phyloP scores from a whole-genome alignment of 192 early-diverging fungal species.

The Coemansia sp. region DNA sequence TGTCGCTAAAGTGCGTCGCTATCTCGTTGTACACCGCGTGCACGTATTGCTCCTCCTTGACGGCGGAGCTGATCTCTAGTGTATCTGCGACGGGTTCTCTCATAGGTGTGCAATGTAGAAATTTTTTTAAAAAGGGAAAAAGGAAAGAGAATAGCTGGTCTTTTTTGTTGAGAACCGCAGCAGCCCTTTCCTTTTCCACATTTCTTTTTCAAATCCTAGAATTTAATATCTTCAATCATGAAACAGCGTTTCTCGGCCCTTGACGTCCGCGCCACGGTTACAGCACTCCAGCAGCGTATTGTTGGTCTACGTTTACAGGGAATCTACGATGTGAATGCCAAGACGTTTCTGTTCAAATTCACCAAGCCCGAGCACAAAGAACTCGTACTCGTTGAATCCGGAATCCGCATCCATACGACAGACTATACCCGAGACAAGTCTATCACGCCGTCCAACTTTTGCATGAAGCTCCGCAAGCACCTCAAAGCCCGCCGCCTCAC shows the following conservation, averaged over 20 bases:
- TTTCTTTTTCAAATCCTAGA: not conserved
- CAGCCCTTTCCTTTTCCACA: not conserved
- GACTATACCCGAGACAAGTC: slow-evolving; percentile 87
- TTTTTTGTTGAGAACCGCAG: not conserved
- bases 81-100: slow-evolving; percentile 39
- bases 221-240: slow-evolving; percentile 51
- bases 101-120: slow-evolving; percentile 5
- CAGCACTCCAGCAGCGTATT: slow-evolving; percentile 64
- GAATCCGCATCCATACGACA: slow-evolving; percentile 91
- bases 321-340: slow-evolving; percentile 90
- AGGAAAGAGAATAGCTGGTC: not conserved
- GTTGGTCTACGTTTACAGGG: slow-evolving; percentile 90
- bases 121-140: not conserved
- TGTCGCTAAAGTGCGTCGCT: slow-evolving; percentile 90
- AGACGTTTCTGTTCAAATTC: slow-evolving; percentile 93
- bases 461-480: slow-evolving; percentile 92
- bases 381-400: slow-evolving; percentile 88
- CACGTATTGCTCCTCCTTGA: slow-evolving; percentile 78
- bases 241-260: slow-evolving; percentile 89
- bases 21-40: slow-evolving; percentile 92
- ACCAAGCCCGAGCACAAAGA: slow-evolving; percentile 87
- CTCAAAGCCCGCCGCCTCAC: slow-evolving; percentile 79
- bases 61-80: slow-evolving; percentile 21
- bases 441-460: slow-evolving; percentile 80
- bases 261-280: slow-evolving; percentile 82